Evolutionary conservation across 2,329 filamentous ascomycete species (phyloP).

Genomic region (Coniochaeta pulveracea): DNA sequence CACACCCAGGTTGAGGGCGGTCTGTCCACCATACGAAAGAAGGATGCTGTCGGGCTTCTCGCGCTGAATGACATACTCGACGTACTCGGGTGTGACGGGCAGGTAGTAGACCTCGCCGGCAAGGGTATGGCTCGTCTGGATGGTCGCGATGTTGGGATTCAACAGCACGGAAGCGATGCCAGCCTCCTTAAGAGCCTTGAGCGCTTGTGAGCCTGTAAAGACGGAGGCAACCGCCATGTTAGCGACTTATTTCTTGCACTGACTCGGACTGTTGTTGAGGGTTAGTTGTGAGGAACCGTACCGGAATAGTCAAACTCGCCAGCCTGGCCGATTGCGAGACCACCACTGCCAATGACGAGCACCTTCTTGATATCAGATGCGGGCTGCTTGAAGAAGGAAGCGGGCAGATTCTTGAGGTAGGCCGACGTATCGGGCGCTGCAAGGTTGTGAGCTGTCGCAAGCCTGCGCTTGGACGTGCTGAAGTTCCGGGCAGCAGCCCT

Average conservation of each 20-base stretch:
- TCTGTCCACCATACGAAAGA: constrained; percentile 94
- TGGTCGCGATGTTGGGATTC: constrained; percentile 97
- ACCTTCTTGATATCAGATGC: constrained; percentile 93
- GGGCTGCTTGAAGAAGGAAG: constrained; percentile 5
- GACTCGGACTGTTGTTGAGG: constrained; percentile 12
- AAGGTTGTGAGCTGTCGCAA: neutral
- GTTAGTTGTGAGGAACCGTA: constrained; percentile 36
- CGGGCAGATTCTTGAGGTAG: constrained; percentile 4
- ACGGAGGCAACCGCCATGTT: constrained; percentile 8
- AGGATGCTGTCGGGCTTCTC: constrained; percentile 94
- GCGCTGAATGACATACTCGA: constrained; percentile 92
- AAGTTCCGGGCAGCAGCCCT: neutral
- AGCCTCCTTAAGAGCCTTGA: constrained; percentile 95
- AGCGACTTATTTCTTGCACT: constrained; percentile 7
- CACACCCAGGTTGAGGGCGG: constrained; percentile 90
- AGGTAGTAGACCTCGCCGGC: constrained; percentile 98
- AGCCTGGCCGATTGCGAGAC: constrained; percentile 91
- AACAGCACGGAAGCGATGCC: constrained; percentile 85
- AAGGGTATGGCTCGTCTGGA: constrained; percentile 92
- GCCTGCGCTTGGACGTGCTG: neutral
- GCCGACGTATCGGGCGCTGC: neutral
- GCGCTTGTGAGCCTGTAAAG: constrained; percentile 74
- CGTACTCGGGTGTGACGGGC: constrained; percentile 94
- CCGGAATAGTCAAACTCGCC: constrained; percentile 99
- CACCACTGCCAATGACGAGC: constrained; percentile 88